Conservation (phyloP, 108 stramenopile species). For the Asterionellopsis glacialis region DNA sequence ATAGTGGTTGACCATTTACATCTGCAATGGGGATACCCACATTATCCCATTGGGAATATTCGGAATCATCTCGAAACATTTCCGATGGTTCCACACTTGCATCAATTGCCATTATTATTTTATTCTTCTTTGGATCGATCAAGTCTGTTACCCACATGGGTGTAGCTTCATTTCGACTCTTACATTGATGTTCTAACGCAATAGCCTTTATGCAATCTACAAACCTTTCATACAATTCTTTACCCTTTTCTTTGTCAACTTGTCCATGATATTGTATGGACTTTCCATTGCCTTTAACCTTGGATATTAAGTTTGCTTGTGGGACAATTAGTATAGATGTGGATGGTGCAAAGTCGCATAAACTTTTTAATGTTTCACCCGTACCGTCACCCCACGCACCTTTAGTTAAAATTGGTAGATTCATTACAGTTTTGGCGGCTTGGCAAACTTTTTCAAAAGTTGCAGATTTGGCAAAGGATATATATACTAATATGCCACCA, state of each 20-base stretch:
- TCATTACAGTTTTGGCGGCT: constrained; percentile 53
- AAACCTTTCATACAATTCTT: constrained; percentile 46
- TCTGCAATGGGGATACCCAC: constrained; percentile 44
- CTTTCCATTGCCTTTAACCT: constrained; percentile 48
- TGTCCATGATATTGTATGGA: constrained; percentile 71
- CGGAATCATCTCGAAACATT: constrained; percentile 35
- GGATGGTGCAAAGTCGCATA: constrained; percentile 4
- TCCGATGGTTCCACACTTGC: constrained; percentile 37
- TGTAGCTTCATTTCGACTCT: constrained; percentile 1
- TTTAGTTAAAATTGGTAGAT: constrained; percentile 50
- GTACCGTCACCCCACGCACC: constrained; percentile 61
- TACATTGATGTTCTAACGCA: constrained; percentile 32
- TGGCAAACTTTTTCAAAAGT: constrained; percentile 31
- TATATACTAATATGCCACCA: constrained; percentile 57
- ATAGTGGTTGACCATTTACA: constrained; percentile 32
- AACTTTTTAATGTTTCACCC: constrained; percentile 10
- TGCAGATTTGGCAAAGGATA: constrained; percentile 47
- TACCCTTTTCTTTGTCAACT: constrained; percentile 44
- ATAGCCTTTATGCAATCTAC: constrained; percentile 21
- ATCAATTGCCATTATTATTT: constrained; percentile 2
- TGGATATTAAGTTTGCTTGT: constrained; percentile 64
- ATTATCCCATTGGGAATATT: constrained; percentile 29
- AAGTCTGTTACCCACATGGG: neutral
- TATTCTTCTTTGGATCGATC: neutral
- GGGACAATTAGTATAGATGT: constrained; percentile 44